These are phyloP conservation scores for Aspergillus aculeatus DNA, from an alignment of 2,329 filamentous ascomycete genomes.

Conservation along the genomic window DNA sequence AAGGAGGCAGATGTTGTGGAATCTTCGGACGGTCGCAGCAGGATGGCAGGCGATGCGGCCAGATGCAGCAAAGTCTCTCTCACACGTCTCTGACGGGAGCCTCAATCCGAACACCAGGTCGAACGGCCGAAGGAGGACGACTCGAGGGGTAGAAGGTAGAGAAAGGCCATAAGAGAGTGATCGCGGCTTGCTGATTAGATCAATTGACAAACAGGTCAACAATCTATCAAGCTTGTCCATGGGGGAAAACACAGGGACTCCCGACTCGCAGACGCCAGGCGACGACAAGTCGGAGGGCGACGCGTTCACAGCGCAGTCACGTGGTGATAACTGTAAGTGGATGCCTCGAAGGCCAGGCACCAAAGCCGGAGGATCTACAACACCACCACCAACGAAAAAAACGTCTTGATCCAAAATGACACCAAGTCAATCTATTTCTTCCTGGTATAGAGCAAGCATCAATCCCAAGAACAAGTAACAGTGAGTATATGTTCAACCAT, in stretches of 20 bases:
- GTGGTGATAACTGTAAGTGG: slow-evolving; percentile 15
- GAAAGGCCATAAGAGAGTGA: slow-evolving; percentile 9
- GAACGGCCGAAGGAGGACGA: slow-evolving; percentile 4
- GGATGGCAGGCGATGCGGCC: slow-evolving; percentile 6
- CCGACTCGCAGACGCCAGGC: not conserved
- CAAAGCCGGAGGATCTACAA: not conserved
- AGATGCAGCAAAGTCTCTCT: not conserved
- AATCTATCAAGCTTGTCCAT: not conserved
- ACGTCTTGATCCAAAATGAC: not conserved
- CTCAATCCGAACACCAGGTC: slow-evolving; percentile 7
- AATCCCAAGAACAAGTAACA: not conserved
- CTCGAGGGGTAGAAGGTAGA: not conserved
- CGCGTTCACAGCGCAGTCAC: slow-evolving; percentile 38
- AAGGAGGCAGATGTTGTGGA: slow-evolving; percentile 11
- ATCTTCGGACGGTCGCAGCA: slow-evolving; percentile 8
- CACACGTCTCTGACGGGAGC: slow-evolving; percentile 10
- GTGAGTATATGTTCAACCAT: not conserved
- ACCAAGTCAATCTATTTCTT: slow-evolving; percentile 5
- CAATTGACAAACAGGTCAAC: not conserved
- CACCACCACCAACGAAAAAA: not conserved
- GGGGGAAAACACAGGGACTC: not conserved
- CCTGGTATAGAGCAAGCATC: slow-evolving; percentile 9
- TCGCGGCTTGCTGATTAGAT: slow-evolving; percentile 8
- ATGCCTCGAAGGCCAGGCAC: slow-evolving; percentile 2
- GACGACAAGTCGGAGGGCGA: slow-evolving; percentile 17